These are phyloP conservation scores for Arthromyces matolae DNA, from an alignment of 768 basidiomycete species.

Conservation along the genomic window DNA sequence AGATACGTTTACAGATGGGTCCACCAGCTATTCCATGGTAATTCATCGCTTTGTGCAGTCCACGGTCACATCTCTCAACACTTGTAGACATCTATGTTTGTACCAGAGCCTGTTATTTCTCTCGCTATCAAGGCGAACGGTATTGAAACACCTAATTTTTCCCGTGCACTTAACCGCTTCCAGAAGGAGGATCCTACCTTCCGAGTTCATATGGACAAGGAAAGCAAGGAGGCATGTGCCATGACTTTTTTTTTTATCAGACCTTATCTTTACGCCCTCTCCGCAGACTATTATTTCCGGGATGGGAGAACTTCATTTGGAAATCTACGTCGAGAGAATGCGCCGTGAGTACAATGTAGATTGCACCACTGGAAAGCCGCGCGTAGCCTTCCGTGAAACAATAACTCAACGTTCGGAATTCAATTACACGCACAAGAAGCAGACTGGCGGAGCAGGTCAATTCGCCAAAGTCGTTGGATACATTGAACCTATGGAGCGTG, in stretches of 20 bases:
- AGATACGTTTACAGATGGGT: slow-evolving; percentile 94
- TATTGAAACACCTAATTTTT: slow-evolving; percentile 93
- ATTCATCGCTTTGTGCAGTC: slow-evolving; percentile 19
- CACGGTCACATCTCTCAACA: background rate
- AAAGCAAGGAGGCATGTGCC: slow-evolving; percentile 75
- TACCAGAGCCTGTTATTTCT: slow-evolving; percentile 97
- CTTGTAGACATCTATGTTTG: slow-evolving; percentile 91
- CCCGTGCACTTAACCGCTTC: slow-evolving; percentile 94
- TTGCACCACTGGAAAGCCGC: slow-evolving; percentile 91
- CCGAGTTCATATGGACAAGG: slow-evolving; percentile 91
- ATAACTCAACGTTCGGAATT: slow-evolving; percentile 81
- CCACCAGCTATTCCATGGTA: slow-evolving; percentile 91
- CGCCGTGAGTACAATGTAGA: slow-evolving; percentile 94
- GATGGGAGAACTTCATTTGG: slow-evolving; percentile 98
- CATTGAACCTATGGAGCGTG: slow-evolving; percentile 83
- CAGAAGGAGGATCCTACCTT: slow-evolving; percentile 99
- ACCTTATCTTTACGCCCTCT: background rate
- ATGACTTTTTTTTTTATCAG: background rate
- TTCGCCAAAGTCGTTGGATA: slow-evolving; percentile 90
- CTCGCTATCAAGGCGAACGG: slow-evolving; percentile 90
- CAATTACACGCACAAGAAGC: slow-evolving; percentile 95
- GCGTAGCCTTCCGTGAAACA: slow-evolving; percentile 95
- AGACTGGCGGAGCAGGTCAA: slow-evolving; percentile 95
- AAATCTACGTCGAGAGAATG: slow-evolving; percentile 99
- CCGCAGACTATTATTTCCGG: slow-evolving; percentile 94